phyloP scores from a whole-genome alignment of 1,139 yeast species.

The Suhomyces wounanorum region DNA sequence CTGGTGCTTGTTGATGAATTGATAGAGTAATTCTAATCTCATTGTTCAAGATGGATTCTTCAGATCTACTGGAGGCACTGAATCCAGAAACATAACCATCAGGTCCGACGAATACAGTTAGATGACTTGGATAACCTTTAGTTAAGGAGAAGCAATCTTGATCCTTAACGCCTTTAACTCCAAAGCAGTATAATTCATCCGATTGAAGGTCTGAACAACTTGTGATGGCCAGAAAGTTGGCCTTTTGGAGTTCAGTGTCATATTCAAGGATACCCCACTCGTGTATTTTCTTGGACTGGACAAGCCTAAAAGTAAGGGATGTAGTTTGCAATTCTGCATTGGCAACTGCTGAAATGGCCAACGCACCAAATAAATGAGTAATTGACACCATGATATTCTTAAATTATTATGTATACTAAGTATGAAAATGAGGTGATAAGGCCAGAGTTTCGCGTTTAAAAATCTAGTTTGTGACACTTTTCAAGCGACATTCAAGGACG shows the following conservation, averaged over 20 bases:
- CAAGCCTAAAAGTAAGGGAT: constrained; percentile 11
- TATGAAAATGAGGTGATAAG: not conserved
- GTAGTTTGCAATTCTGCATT: constrained; percentile 11
- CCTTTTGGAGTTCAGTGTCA: constrained; percentile 10
- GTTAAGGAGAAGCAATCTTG: constrained; percentile 36
- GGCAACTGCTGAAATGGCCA: constrained; percentile 9
- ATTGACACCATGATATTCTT: constrained; percentile 1
- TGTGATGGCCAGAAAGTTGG: not conserved
- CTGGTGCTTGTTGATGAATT: constrained; percentile 18
- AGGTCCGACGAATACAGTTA: constrained; percentile 3
- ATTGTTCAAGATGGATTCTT: not conserved
- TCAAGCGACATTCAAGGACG: not conserved
- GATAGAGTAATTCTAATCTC: not conserved
- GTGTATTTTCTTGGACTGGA: constrained; percentile 6
- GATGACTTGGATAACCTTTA: constrained; percentile 6
- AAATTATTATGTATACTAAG: not conserved
- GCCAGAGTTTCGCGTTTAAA: not conserved
- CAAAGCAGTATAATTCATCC: constrained; percentile 30
- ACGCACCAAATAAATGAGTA: constrained; percentile 6
- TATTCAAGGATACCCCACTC: constrained; percentile 1
- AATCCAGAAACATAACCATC: constrained; percentile 6
- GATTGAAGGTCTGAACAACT: not conserved
- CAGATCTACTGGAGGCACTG: not conserved
- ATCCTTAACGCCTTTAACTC: constrained; percentile 30
- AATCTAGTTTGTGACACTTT: constrained; percentile 1